A percentile compares a stretch with the other conserved stretches of the same genome.
Conservation (phyloP, 2,329 filamentous ascomycete species). For the Penicillium polonicum region DNA sequence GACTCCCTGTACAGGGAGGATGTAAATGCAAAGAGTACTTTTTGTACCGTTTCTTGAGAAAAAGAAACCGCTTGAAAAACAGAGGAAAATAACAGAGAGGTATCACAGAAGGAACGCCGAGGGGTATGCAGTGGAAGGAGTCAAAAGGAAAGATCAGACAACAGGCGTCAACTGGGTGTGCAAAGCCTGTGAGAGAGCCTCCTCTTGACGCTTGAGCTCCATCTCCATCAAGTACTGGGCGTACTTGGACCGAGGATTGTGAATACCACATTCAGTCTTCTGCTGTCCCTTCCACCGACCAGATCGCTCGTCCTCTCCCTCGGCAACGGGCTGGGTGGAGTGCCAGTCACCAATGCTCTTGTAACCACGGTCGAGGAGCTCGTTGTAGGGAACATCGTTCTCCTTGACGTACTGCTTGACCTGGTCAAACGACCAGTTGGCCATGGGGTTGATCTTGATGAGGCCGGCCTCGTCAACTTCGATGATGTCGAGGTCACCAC, state of each 20-base stretch:
- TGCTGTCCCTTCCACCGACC: slow-evolving; percentile 94
- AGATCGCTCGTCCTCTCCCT: slow-evolving; percentile 91
- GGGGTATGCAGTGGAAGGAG: slow-evolving; percentile 17
- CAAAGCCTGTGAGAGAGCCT: slow-evolving; percentile 51
- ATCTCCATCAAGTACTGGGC: slow-evolving; percentile 76
- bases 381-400: slow-evolving; percentile 90
- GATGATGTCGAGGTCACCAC: slow-evolving; percentile 84
- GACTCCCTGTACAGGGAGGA: not conserved
- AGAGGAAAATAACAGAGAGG: slow-evolving; percentile 11
- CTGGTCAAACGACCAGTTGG: slow-evolving; percentile 88
- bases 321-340: slow-evolving; percentile 84
- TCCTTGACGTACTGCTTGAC: slow-evolving; percentile 84
- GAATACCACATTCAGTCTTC: slow-evolving; percentile 98
- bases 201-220: slow-evolving; percentile 65
- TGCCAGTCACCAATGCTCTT: slow-evolving; percentile 99
- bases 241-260: slow-evolving; percentile 95
- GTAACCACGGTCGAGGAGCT: slow-evolving; percentile 87
- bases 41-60: not conserved
- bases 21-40: slow-evolving; percentile 1
- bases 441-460: slow-evolving; percentile 96
- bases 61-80: slow-evolving; percentile 8
- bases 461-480: slow-evolving; percentile 89
- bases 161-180: slow-evolving; percentile 32
- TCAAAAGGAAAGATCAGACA: slow-evolving; percentile 22
- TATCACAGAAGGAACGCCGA: slow-evolving; percentile 25